phyloP scores from a whole-genome alignment of 768 basidiomycete species.

The Lyophyllum shimeji region DNA sequence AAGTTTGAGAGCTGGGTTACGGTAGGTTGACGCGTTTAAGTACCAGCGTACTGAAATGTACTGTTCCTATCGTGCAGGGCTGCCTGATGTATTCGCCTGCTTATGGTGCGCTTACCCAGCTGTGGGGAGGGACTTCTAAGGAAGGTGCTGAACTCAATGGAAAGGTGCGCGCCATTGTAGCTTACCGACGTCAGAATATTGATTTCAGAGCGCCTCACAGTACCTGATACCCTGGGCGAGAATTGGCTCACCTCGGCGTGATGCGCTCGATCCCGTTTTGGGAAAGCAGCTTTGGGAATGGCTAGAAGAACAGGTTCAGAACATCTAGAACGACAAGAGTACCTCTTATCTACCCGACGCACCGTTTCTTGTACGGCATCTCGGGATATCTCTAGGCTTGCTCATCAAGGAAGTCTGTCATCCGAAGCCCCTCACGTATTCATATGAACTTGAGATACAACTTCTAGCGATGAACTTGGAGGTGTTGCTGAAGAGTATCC shows the following conservation, averaged over 20 bases:
- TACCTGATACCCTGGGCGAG: slow-evolving; percentile 36
- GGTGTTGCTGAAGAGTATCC: too few relatives aligned
- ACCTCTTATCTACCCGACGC: too few relatives aligned
- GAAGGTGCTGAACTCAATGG: slow-evolving; percentile 43
- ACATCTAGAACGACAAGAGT: too few relatives aligned
- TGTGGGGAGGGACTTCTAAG: slow-evolving; percentile 46
- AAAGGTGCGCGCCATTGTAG: neutral
- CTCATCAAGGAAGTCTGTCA: too few relatives aligned
- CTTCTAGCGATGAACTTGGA: too few relatives aligned
- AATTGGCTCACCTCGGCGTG: slow-evolving; percentile 1
- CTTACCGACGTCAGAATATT: neutral
- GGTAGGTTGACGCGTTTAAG: slow-evolving; percentile 5
- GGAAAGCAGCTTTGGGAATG: slow-evolving; percentile 31
- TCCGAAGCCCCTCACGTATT: too few relatives aligned
- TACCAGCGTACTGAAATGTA: neutral
- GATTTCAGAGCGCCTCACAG: slow-evolving; percentile 8
- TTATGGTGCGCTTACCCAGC: slow-evolving; percentile 45
- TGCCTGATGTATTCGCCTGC: slow-evolving; percentile 33
- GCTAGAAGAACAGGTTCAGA: slow-evolving; percentile 27
- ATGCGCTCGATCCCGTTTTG: slow-evolving; percentile 22
- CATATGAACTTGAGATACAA: too few relatives aligned
- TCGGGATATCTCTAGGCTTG: too few relatives aligned
- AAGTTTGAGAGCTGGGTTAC: slow-evolving; percentile 5
- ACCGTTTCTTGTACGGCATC: too few relatives aligned
- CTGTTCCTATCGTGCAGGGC: slow-evolving; percentile 27